Evolutionary conservation across 78 protist genomes (phyloP).

Genomic region (Dictyostelium capitatum): DNA sequence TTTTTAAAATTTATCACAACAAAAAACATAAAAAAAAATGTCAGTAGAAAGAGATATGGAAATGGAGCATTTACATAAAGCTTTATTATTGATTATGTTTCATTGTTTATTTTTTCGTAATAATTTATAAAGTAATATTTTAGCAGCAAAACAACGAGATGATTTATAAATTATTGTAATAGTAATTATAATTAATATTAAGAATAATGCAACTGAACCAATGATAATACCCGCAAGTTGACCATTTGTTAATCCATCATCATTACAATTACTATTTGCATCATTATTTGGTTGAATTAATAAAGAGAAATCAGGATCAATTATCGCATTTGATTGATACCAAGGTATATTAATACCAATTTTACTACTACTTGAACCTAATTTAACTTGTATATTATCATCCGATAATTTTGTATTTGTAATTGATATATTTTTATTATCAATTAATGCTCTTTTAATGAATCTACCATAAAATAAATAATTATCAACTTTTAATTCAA

Average conservation of each 20-base stretch:
- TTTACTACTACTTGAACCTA: no score
- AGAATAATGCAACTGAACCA: background rate
- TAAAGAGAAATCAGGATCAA: constrained; percentile 8
- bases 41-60: no score
- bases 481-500: constrained; percentile 12
- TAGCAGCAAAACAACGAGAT: background rate
- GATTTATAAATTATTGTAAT: background rate
- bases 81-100: no score
- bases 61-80: no score
- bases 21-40: no score
- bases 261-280: no score
- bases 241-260: background rate
- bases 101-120: background rate
- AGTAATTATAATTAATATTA: background rate
- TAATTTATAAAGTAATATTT: background rate
- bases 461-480: constrained; percentile 28
- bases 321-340: background rate
- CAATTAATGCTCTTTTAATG: constrained; percentile 6
- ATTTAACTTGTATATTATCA: background rate
- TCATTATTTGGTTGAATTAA: background rate
- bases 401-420: background rate
- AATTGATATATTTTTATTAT: background rate
- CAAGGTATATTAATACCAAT: constrained; percentile 28
- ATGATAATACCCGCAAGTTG: constrained; percentile 25
- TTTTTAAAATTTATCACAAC: no score